Evolutionary conservation across 1,139 yeast genomes (phyloP), one percentile per base, ranked within the genome.

Genomic region (Pichia norvegensis): DNA sequence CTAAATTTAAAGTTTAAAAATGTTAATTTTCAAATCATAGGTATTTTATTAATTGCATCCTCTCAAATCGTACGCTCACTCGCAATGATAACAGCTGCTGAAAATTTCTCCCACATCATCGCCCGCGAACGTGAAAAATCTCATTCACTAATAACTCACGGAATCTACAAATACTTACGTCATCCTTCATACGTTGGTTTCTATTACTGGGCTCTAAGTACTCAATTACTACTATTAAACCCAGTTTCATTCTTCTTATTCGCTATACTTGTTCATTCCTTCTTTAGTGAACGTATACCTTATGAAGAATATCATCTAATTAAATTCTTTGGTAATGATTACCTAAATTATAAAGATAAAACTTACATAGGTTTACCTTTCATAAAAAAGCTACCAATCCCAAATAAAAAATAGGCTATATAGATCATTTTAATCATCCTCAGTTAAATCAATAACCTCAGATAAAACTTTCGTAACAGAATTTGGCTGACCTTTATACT

Each of bases 121-220:
- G 88, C 81, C 46, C 63, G 74, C 5, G 61, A 67, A 27, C 80
- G 73, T 47, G 64, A 68, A 29, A 57, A 65, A 0, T 73, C 74
- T 43, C 98, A 92, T 59, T 65, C 56, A 19, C 68, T 92, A 40
- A 80, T 92, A 11, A 85, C 86, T 0, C 55, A 66, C 8, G 98
- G 97, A 0, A 68, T 92, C 3, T 92, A 92, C 63, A 51, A 69
- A 1, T 52, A 66, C 19, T 66, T 77, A 10, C 72, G 98, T 49
- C 98, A 92, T 62, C 98, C 98, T 11, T 82, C 95, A 43, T 92
- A 92, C 64, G 75, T 80, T 47, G 98, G 97, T 1, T 92, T 85
- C 62, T 90, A 81, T 60, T 81, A 87, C 77, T 94, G 97, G 97
- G 92, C 94, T 25, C 57, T 90, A 4, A 97, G 97, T 0, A 72